Base-by-base conservation (phyloP, 257 asterid genomes). In the Euphrasia confusa region DNA sequence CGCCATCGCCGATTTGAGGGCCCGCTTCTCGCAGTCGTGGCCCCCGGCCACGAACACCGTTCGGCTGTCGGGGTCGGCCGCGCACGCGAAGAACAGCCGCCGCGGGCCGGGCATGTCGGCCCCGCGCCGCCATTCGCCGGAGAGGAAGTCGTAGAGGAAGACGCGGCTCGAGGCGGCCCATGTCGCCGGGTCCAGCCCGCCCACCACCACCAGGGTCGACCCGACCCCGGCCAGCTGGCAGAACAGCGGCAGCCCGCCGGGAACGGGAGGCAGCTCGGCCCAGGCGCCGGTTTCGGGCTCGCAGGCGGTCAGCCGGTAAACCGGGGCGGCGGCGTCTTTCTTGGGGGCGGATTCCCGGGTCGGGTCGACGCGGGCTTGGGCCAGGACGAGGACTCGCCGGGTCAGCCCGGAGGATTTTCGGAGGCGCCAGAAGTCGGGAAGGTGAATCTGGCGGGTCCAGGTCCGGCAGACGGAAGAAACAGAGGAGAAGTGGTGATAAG, bases 1-100 rank as follows among this genome's bases (percentile, higher is more conserved):
- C 33, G 80, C 80, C 77, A 83, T 14, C 1, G 88, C 88, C 0
- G 92, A 84, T n/a, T 53, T 75, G 65, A 90, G 26, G 0, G 97
- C 95, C 35, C 82, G 72, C 67, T 87, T 89, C 32, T 80, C 88
- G 4, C 57, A 58, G 50, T 87, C 96, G 63, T 90, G 97, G 0
- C 97, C 97, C 0, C 97, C 97, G 2, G 92, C 95, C 7, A 90
- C 84, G 24, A 70, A 80, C 52, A 87, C 90, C 63, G 45, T 80
- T 42, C 77, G 67, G 0, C 2, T 9, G 9, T 62, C 55, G 28
- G 26, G 24, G 61, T 87, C 96, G 4, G 42, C 77, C 21, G 82
- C 84, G 47, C 96, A 85, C 0, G 84, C 96, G 39, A 90, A 90
- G 77, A 87, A 84, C 0, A 79, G 68, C 33, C 95, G 63, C 48